Conservation (phyloP, 1,284 basidiomycete genomes). For the Vanrija sp. region DNA sequence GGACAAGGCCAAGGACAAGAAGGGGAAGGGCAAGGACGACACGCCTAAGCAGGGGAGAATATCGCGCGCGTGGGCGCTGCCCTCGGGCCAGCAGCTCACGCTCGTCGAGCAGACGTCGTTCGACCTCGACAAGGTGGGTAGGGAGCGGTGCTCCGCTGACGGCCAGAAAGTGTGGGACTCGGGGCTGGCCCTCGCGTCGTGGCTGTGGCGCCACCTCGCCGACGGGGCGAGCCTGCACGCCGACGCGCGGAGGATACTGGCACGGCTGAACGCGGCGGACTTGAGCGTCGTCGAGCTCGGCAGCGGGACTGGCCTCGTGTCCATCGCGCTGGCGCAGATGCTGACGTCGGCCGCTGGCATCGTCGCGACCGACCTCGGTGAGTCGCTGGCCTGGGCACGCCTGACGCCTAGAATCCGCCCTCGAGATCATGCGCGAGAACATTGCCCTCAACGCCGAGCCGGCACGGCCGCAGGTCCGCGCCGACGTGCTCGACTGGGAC, state of each 20-base stretch:
- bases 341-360: conserved; percentile 21
- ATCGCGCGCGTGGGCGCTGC: conserved; percentile 57
- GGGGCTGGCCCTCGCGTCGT: conserved; percentile 71
- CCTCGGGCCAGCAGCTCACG: conserved; percentile 45
- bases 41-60: conserved; percentile 66
- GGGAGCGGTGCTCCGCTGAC: not conserved
- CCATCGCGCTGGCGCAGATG: conserved; percentile 61
- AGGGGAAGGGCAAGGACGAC: conserved; percentile 25
- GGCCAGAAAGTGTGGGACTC: conserved; percentile 87
- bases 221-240: not conserved
- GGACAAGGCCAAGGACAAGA: conserved; percentile 22
- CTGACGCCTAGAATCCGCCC: conserved; percentile 61
- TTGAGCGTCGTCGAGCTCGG: conserved; percentile 52
- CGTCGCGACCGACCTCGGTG: conserved; percentile 67
- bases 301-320: conserved; percentile 74
- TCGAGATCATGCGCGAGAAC: conserved; percentile 70
- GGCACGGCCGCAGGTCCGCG: conserved; percentile 13
- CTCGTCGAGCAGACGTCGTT: conserved; percentile 77
- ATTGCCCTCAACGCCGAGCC: conserved; percentile 54
- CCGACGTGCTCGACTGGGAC: conserved; percentile 71
- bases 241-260: conserved; percentile 7
- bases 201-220: conserved; percentile 53
- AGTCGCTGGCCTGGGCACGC: conserved; percentile 27
- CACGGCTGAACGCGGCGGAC: conserved; percentile 9
- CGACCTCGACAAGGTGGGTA: conserved; percentile 76